Base-by-base conservation (phyloP, 768 basidiomycete genomes). In the button mushroom (Agaricus bisporus) region DNA sequence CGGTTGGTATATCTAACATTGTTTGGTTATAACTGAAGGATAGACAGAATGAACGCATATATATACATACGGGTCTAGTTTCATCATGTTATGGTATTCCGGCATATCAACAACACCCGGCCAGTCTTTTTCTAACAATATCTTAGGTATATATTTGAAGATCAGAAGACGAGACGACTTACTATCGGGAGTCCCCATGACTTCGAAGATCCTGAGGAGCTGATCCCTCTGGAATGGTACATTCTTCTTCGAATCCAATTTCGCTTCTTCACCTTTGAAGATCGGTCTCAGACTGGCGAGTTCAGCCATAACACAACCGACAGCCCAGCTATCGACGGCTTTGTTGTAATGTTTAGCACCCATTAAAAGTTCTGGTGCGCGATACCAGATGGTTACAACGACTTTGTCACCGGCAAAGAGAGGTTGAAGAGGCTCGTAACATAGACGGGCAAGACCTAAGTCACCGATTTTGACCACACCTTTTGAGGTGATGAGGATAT, bases 301-400 rank as follows among this genome's bases (percentile, higher is more conserved):
- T 69, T 99, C 97, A 1, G 95, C 97, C 71, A 95, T 87, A 41
- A 99, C 98, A 65, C 97, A 99, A 0, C 95, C 97, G 5, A 98
- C 85, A 22, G 97, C 95, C 97, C 97, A 99, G 50, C 92, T 85
- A 65, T 99, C 94, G 38, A 98, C 85, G 4, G 95, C 90, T 60
- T 91, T 93, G 59, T 97, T 95, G 68, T 99, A 99, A 68, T 99
- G 97, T 58, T 94, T 92, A 0, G 95, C 93, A 25, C 97, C 95
- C 72, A 99, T 79, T 9, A 99, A 78, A 2, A 99, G 81, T 65
- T 99, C 97, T 0, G 97, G 97, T 6, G 93, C 92, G 49, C 97
- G 89, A 66, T 99, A 99, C 97, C 97, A 98, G 63, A 99, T 98
- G 0, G 97, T 99, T 11, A 99, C 97, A 35, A 98, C 97, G 25